These are phyloP conservation scores for Ampelocalamus luodianensis DNA, from an alignment of 176 grass and related monocot species.

Conservation along the genomic window DNA sequence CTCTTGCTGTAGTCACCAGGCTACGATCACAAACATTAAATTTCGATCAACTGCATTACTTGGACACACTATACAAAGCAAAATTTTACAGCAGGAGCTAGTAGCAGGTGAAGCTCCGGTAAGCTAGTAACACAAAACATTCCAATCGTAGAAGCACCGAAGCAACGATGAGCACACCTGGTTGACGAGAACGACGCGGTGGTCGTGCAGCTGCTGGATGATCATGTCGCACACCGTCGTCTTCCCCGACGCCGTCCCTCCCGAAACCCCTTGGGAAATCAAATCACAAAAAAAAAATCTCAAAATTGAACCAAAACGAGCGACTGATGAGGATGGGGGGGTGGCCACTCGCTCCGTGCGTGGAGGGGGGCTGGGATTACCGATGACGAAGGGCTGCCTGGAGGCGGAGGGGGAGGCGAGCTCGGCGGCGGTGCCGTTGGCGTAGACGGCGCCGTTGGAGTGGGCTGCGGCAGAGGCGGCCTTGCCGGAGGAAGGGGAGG, in stretches of 20 bases:
- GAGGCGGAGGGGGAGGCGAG: constrained; percentile 26
- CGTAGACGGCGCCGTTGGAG: constrained; percentile 39
- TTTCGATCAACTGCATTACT: background rate
- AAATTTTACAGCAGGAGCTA: background rate
- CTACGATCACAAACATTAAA: background rate
- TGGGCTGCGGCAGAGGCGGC: constrained; percentile 22
- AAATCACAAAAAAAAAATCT: background rate
- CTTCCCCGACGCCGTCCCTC: constrained; percentile 98
- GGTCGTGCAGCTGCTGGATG: constrained; percentile 99
- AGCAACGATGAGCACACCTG: constrained; percentile 49
- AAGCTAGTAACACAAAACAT: background rate
- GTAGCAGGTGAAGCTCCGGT: background rate
- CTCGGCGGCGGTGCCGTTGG: constrained; percentile 17
- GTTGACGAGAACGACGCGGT: constrained; percentile 92
- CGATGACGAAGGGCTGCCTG: constrained; percentile 89
- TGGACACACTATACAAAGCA: background rate
- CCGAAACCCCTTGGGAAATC: constrained; percentile 70
- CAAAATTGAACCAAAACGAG: background rate
- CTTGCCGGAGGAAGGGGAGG: constrained; percentile 70
- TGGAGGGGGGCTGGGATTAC: constrained; percentile 18
- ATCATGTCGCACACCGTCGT: constrained; percentile 99
- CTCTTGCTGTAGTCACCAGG: background rate
- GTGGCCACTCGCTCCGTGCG: background rate
- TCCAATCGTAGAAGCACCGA: background rate
- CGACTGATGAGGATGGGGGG: background rate